A percentile compares a stretch with the other conserved stretches of the same genome.
Evolutionary conservation across 768 basidiomycete genomes (phyloP).

Genomic region (Baorangia bicolor): DNA sequence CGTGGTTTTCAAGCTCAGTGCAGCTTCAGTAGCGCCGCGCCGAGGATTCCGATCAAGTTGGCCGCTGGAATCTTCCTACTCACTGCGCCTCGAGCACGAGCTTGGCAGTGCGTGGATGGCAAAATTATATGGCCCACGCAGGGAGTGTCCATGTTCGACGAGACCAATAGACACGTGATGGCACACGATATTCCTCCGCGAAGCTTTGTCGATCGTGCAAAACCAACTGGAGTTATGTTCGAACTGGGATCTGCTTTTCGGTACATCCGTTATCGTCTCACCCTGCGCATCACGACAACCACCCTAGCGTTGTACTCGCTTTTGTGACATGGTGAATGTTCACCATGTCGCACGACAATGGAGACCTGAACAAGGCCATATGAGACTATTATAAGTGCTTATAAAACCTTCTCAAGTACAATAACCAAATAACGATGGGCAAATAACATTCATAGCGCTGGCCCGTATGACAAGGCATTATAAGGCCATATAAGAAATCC

Average conservation of each 20-base stretch:
- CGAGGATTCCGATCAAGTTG: conserved; percentile 19
- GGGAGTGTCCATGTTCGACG: not conserved
- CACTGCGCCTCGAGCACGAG: not conserved
- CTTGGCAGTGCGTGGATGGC: too few relatives aligned
- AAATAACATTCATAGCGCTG: too few relatives aligned
- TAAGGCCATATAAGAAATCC: too few relatives aligned
- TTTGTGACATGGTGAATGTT: too few relatives aligned
- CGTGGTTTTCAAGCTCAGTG: conserved; percentile 21
- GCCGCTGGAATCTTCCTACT: conserved; percentile 1
- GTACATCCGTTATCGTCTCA: conserved; percentile 10
- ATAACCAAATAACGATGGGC: too few relatives aligned
- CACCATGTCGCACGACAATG: too few relatives aligned
- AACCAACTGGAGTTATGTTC: not conserved
- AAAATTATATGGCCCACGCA: not conserved
- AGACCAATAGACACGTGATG: conserved; percentile 1
- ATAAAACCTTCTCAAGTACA: too few relatives aligned
- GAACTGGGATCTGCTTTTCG: conserved; percentile 16
- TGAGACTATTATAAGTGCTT: too few relatives aligned
- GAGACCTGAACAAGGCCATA: too few relatives aligned
- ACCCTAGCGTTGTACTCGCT: too few relatives aligned
- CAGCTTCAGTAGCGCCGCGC: conserved; percentile 10
- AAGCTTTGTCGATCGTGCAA: conserved; percentile 6
- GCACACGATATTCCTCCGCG: not conserved
- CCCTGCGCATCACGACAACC: too few relatives aligned
- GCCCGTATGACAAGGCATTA: too few relatives aligned